These are phyloP conservation scores for Clitopilus passeckerianus DNA, from an alignment of 768 basidiomycete genomes.

Conservation along the genomic window DNA sequence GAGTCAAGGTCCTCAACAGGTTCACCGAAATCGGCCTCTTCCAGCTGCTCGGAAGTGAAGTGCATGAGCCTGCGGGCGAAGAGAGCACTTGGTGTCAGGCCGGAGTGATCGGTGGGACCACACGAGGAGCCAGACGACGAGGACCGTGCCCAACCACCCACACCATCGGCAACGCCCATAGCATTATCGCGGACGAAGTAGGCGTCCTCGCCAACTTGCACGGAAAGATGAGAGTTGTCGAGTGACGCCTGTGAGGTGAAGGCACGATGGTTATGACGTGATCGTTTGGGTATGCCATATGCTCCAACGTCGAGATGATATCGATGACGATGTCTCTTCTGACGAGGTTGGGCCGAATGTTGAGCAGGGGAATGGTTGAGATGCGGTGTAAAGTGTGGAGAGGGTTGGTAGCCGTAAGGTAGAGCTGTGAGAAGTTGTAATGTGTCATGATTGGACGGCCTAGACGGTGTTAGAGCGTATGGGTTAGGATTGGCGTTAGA, in stretches of 20 bases:
- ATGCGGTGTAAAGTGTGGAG: not conserved
- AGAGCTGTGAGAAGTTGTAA: not conserved
- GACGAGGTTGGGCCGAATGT: not conserved
- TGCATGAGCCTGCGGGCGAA: constrained; percentile 85
- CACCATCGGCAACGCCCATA: constrained; percentile 93
- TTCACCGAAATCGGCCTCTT: constrained; percentile 1
- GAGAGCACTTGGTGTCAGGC: constrained; percentile 39
- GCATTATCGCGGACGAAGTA: constrained; percentile 81
- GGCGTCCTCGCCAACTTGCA: constrained; percentile 90
- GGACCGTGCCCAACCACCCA: constrained; percentile 76
- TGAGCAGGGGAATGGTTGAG: not conserved
- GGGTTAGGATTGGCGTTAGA: not conserved
- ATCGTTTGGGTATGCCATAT: constrained; percentile 3
- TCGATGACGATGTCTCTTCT: not conserved
- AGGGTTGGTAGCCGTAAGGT: not conserved
- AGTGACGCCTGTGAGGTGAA: constrained; percentile 1
- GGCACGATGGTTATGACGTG: not conserved
- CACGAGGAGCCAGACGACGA: constrained; percentile 3
- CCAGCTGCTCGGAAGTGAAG: constrained; percentile 59
- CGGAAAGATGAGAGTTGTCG: constrained; percentile 41
- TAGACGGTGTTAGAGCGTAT: not conserved
- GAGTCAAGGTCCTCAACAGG: constrained; percentile 24
- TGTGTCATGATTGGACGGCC: not conserved
- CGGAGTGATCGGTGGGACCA: constrained; percentile 13
- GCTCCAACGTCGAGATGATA: constrained; percentile 1